Evolutionary conservation across 1,139 yeast genomes (phyloP).

Genomic region (Kodamaea plutei): DNA sequence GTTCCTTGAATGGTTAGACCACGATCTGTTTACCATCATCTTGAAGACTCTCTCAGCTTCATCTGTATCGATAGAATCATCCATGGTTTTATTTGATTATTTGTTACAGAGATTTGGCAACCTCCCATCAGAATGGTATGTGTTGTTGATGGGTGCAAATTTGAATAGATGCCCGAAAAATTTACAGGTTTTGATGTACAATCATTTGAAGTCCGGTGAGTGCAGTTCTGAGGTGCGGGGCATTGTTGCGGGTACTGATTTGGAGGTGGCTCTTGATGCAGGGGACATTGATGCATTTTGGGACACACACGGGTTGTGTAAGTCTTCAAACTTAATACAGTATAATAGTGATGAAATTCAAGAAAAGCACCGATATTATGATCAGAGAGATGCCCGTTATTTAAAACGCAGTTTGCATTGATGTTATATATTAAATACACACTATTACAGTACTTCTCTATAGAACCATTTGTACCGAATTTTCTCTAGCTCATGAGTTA

Average conservation of each 20-base stretch:
- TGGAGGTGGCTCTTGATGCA: too few relatives aligned
- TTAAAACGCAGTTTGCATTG: too few relatives aligned
- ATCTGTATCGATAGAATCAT: slow-evolving; percentile 26
- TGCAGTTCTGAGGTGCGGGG: too few relatives aligned
- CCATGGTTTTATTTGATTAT: slow-evolving; percentile 22
- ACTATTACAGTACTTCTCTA: too few relatives aligned
- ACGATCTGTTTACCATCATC: slow-evolving; percentile 31
- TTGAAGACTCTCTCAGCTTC: slow-evolving; percentile 26
- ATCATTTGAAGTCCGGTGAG: slow-evolving; percentile 22
- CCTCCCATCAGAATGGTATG: slow-evolving; percentile 5
- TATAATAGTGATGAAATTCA: background rate
- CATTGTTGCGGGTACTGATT: too few relatives aligned
- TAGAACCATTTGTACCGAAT: too few relatives aligned
- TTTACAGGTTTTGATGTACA: slow-evolving; percentile 26
- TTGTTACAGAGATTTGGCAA: slow-evolving; percentile 9
- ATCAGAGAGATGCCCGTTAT: slow-evolving; percentile 25
- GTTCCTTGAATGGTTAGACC: slow-evolving; percentile 24
- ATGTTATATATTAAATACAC: too few relatives aligned
- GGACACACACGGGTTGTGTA: too few relatives aligned
- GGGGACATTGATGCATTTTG: slow-evolving; percentile 2
- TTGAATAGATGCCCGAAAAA: slow-evolving; percentile 22
- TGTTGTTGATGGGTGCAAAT: slow-evolving; percentile 24
- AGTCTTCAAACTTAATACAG: too few relatives aligned
- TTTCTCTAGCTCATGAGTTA: too few relatives aligned
- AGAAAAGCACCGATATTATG: slow-evolving; percentile 14